Evolutionary conservation across 2,329 filamentous ascomycete species (phyloP).

Genomic region (Cladorrhinum sp.): DNA sequence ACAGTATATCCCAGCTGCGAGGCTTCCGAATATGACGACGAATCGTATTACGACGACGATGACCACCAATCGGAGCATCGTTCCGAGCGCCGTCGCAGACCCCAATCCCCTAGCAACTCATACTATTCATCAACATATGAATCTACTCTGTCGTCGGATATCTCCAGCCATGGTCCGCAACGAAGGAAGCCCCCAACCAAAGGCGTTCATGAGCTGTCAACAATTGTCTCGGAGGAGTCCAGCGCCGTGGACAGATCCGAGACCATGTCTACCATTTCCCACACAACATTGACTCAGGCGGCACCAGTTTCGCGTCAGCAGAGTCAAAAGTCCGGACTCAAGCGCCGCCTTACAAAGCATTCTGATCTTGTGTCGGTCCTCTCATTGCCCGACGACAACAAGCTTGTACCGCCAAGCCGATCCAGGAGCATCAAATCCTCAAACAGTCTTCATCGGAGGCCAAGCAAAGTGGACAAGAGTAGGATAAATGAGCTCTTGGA

Average conservation of each 20-base stretch:
- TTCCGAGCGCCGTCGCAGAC: constrained; percentile 33
- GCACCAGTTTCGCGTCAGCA: constrained; percentile 46
- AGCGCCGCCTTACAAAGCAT: constrained; percentile 81
- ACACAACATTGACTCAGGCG: constrained; percentile 53
- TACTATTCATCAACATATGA: constrained; percentile 31
- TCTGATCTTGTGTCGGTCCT: constrained; percentile 92
- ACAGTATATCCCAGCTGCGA: constrained; percentile 47
- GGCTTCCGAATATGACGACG: constrained; percentile 27
- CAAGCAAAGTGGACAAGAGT: constrained; percentile 62
- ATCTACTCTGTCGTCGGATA: constrained; percentile 27
- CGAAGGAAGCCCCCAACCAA: constrained; percentile 48
- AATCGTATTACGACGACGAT: constrained; percentile 26
- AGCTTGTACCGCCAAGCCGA: constrained; percentile 48
- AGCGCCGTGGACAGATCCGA: constrained; percentile 48
- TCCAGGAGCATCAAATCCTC: constrained; percentile 70
- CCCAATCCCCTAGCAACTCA: constrained; percentile 33
- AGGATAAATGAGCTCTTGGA: constrained; percentile 73
- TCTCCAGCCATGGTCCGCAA: constrained; percentile 24
- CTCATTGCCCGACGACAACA: constrained; percentile 62
- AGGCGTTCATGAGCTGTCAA: constrained; percentile 54
- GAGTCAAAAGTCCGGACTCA: constrained; percentile 54
- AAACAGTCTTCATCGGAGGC: constrained; percentile 72
- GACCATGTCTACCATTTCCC: constrained; percentile 47
- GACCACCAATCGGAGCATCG: constrained; percentile 31
- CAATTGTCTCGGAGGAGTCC: constrained; percentile 53